A percentile compares a stretch with the other conserved stretches of the same genome.
Evolutionary conservation across 1,139 yeast genomes (phyloP).

Genomic region (Kodamaea suecica): DNA sequence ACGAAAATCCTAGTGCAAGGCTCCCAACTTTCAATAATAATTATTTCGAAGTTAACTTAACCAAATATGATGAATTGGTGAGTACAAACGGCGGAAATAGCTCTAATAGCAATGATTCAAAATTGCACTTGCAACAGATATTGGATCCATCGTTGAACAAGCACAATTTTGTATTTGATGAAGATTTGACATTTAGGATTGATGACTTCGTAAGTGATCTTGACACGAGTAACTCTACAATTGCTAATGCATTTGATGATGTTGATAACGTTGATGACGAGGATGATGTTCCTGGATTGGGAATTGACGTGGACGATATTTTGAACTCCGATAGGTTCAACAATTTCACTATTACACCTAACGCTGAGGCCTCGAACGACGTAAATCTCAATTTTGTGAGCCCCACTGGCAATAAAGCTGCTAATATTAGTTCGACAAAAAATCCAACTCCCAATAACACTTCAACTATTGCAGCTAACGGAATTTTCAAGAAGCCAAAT

Average conservation of each 20-base stretch:
- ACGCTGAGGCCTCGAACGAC: slow-evolving; percentile 8
- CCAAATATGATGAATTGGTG: slow-evolving; percentile 37
- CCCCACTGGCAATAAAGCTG: slow-evolving; percentile 5
- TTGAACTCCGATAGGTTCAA: slow-evolving; percentile 43
- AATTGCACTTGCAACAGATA: slow-evolving; percentile 14
- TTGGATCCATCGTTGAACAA: slow-evolving; percentile 22
- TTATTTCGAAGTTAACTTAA: slow-evolving; percentile 34
- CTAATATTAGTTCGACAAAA: slow-evolving; percentile 3
- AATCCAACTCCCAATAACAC: slow-evolving; percentile 1
- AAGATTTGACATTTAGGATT: slow-evolving; percentile 35
- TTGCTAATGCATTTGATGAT: slow-evolving; percentile 22
- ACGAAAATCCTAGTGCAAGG: slow-evolving; percentile 19
- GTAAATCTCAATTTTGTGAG: background rate
- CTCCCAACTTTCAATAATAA: slow-evolving; percentile 41
- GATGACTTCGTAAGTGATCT: slow-evolving; percentile 40
- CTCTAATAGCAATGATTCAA: slow-evolving; percentile 11
- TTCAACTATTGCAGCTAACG: background rate
- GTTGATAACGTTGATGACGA: slow-evolving; percentile 33
- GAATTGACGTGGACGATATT: slow-evolving; percentile 47
- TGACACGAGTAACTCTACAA: slow-evolving; percentile 22
- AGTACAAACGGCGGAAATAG: slow-evolving; percentile 6
- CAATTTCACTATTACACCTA: slow-evolving; percentile 28
- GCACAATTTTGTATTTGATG: slow-evolving; percentile 31
- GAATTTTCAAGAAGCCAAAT: slow-evolving; percentile 11
- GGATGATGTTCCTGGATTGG: slow-evolving; percentile 41